phyloP scores from a whole-genome alignment of 1,139 yeast genomes.

The Lodderomyces beijingensis region DNA sequence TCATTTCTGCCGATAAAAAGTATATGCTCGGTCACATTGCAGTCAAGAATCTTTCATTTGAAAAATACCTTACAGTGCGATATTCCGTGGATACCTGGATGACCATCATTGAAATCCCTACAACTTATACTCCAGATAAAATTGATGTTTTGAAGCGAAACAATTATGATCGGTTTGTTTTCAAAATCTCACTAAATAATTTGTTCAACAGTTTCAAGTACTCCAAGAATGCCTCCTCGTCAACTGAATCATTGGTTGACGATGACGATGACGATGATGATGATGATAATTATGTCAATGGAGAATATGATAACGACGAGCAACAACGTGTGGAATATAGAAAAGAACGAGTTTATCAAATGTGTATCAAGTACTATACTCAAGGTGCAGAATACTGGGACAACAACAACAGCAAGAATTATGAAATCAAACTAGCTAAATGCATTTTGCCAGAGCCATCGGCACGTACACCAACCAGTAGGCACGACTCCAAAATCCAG shows the following conservation, averaged over 20 bases:
- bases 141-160: conserved; percentile 49
- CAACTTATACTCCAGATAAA: conserved; percentile 56
- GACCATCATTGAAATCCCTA: conserved; percentile 65
- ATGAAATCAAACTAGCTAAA: conserved; percentile 46
- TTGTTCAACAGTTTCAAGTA: conserved; percentile 29
- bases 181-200: conserved; percentile 45
- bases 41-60: conserved; percentile 63
- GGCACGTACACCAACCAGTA: background rate
- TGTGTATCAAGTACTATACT: conserved; percentile 59
- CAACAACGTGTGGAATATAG: conserved; percentile 1
- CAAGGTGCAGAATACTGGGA: conserved; percentile 68
- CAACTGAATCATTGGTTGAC: conserved; percentile 9
- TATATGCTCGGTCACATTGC: conserved; percentile 69
- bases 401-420: conserved; percentile 60
- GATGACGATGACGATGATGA: conserved; percentile 4
- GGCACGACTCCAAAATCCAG: conserved; percentile 12
- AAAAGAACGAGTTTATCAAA: conserved; percentile 24
- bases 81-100: conserved; percentile 72
- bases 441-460: conserved; percentile 3
- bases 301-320: conserved; percentile 1
- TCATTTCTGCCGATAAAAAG: conserved; percentile 53
- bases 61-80: conserved; percentile 58
- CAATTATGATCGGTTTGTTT: conserved; percentile 56
- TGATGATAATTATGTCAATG: background rate
- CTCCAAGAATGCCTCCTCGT: conserved; percentile 7